Evolutionary conservation across 192 early-diverging fungal genomes (phyloP).

Genomic region (Gamsiella multidivaricata): DNA sequence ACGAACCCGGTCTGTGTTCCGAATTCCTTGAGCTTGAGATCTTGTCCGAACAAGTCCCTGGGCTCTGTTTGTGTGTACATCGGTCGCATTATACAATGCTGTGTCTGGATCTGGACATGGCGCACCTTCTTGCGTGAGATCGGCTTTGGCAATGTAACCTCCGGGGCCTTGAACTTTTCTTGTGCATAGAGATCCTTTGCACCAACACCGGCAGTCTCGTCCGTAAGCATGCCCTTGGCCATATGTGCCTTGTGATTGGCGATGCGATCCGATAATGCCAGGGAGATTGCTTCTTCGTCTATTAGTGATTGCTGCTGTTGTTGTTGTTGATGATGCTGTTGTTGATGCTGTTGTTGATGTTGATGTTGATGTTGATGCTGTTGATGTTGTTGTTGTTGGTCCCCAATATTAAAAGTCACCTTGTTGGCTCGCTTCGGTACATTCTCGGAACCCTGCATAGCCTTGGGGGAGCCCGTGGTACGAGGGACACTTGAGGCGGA

Average conservation of each 20-base stretch:
- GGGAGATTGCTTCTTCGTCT: slow-evolving; percentile 16
- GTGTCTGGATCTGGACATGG: slow-evolving; percentile 53
- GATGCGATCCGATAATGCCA: slow-evolving; percentile 21
- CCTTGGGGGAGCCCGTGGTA: no score
- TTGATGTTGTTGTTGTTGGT: slow-evolving; percentile 1
- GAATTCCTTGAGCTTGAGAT: slow-evolving; percentile 21
- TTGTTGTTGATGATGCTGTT: no score
- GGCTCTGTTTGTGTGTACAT: slow-evolving; percentile 46
- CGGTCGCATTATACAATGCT: slow-evolving; percentile 50
- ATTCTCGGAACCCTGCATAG: not conserved
- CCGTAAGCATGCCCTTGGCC: slow-evolving; percentile 1
- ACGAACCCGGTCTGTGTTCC: slow-evolving; percentile 19
- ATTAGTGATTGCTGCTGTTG: not conserved
- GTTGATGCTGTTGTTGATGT: no score
- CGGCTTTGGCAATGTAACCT: slow-evolving; percentile 21
- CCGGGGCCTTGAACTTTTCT: not conserved
- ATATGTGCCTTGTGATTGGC: slow-evolving; percentile 28
- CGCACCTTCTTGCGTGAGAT: slow-evolving; percentile 35
- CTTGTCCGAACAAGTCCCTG: slow-evolving; percentile 2
- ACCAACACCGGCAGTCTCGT: not conserved
- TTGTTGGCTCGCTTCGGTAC: slow-evolving; percentile 22
- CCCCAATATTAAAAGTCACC: slow-evolving; percentile 39
- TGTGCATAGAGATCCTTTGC: not conserved
- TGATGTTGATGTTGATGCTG: no score
- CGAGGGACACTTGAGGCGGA: not conserved